Conservation (phyloP, 148 eudicot species). For the Mesembryanthemum crystallinum region DNA sequence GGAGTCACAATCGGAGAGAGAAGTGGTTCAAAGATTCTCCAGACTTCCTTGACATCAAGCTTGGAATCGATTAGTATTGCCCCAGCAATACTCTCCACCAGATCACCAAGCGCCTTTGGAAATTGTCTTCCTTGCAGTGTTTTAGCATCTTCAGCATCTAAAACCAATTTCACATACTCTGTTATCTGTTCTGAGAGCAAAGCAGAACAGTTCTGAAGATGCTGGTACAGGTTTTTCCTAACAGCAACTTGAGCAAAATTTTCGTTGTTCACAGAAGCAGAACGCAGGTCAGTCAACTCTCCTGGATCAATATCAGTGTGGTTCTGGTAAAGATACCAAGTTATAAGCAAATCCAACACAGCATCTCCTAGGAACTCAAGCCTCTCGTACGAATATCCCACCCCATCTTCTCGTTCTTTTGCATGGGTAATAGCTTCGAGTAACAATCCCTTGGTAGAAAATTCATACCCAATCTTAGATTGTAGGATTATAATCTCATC, state of each 20-base stretch:
- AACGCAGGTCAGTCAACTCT: conserved; percentile 85
- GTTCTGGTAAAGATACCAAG: conserved; percentile 63
- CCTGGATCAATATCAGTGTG: conserved; percentile 77
- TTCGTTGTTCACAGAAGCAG: conserved; percentile 94
- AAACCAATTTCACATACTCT: conserved; percentile 48
- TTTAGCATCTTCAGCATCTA: conserved; percentile 35
- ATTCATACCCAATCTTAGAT: conserved; percentile 64
- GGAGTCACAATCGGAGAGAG: conserved; percentile 94
- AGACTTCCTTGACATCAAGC: conserved; percentile 73
- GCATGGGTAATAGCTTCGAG: conserved; percentile 85
- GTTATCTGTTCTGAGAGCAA: conserved; percentile 49
- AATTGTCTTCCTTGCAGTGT: conserved; percentile 46
- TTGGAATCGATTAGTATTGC: conserved; percentile 79
- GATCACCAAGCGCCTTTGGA: conserved; percentile 91
- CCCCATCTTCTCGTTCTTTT: conserved; percentile 43
- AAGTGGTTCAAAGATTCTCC: conserved; percentile 70
- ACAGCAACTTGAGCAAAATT: conserved; percentile 80
- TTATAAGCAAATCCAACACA: conserved; percentile 79
- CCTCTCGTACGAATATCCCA: conserved; percentile 73
- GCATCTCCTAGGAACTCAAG: conserved; percentile 97
- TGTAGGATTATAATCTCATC: conserved; percentile 56
- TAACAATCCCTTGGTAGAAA: conserved; percentile 69
- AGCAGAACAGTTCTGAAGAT: conserved; percentile 67
- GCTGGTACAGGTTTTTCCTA: conserved; percentile 55
- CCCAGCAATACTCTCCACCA: conserved; percentile 92